Conservation (phyloP, 2,329 filamentous ascomycete genomes). For the Xylaria sp. region DNA sequence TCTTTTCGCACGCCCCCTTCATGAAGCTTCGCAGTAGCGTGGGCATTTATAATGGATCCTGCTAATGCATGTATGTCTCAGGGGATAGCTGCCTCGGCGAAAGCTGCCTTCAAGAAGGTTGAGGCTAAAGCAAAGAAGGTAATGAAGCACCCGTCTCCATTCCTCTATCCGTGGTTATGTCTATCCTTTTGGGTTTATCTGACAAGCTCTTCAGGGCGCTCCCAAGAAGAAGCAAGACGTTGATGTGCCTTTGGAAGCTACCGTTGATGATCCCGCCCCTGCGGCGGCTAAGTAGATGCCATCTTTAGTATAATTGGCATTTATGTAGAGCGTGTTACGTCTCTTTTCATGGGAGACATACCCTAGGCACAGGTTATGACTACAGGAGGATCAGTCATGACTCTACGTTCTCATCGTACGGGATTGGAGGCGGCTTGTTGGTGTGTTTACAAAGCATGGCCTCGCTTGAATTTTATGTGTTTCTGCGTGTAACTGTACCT, state of each 20-base stretch:
- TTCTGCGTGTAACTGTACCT: constrained; percentile 10
- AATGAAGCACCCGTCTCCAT: constrained; percentile 10
- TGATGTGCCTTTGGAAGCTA: no score
- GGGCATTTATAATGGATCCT: constrained; percentile 11
- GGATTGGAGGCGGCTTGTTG: constrained; percentile 21
- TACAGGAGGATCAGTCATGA: constrained; percentile 13
- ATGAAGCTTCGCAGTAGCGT: constrained; percentile 8
- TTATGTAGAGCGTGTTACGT: not conserved
- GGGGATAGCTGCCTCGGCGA: constrained; percentile 49
- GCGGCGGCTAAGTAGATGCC: constrained; percentile 38
- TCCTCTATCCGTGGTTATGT: not conserved
- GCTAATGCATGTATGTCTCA: constrained; percentile 41
- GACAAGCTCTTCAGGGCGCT: constrained; percentile 32
- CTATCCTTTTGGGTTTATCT: constrained; percentile 12
- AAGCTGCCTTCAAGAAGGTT: constrained; percentile 47
- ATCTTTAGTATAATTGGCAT: not conserved
- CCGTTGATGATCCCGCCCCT: not conserved
- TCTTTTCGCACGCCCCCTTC: not conserved
- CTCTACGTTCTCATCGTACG: not conserved
- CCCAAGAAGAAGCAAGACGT: constrained; percentile 43
- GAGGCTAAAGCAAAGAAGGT: constrained; percentile 49
- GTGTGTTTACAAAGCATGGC: constrained; percentile 14
- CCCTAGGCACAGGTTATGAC: not conserved
- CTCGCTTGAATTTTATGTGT: constrained; percentile 9
- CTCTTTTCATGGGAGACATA: not conserved